These are phyloP conservation scores for Lactarius quietus DNA, from an alignment of 768 basidiomycete species.

Conservation along the genomic window DNA sequence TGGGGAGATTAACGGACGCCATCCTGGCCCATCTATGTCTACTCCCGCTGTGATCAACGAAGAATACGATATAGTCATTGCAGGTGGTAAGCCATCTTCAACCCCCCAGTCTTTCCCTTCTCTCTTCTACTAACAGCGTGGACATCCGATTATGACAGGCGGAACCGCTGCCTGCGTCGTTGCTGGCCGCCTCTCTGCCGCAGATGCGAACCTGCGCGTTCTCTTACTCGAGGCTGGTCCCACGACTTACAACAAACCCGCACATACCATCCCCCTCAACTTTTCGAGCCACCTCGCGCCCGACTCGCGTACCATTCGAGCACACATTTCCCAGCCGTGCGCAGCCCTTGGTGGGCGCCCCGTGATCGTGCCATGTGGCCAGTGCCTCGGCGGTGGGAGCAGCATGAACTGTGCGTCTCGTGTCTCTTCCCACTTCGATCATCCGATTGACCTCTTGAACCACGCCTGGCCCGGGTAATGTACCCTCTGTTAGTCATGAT, in stretches of 20 bases:
- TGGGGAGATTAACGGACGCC: not conserved
- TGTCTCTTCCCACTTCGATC: not conserved
- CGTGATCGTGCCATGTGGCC: conserved; percentile 42
- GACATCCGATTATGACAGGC: conserved; percentile 2
- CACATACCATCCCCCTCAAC: conserved; percentile 52
- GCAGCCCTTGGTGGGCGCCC: conserved; percentile 44
- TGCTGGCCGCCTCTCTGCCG: conserved; percentile 51
- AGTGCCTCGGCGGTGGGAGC: conserved; percentile 59
- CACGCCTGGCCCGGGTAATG: not conserved
- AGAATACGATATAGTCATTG: conserved; percentile 20
- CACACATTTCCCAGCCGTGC: conserved; percentile 39
- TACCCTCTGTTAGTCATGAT: conserved; percentile 31
- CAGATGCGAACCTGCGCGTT: conserved; percentile 52
- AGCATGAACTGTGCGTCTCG: conserved; percentile 48
- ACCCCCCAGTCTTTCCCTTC: not conserved
- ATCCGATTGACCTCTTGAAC: not conserved
- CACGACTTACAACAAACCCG: conserved; percentile 42
- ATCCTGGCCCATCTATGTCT: not conserved
- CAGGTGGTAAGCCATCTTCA: not conserved
- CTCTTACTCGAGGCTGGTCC: conserved; percentile 58
- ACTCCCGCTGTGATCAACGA: not conserved
- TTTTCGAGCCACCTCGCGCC: conserved; percentile 43
- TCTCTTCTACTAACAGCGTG: not conserved
- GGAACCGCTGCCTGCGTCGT: conserved; percentile 54
- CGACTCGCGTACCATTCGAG: conserved; percentile 41